A percentile compares a stretch with the other conserved stretches of the same genome.
Conservation (phyloP, 805 yeast genomes). For the Candida krabiensis region DNA sequence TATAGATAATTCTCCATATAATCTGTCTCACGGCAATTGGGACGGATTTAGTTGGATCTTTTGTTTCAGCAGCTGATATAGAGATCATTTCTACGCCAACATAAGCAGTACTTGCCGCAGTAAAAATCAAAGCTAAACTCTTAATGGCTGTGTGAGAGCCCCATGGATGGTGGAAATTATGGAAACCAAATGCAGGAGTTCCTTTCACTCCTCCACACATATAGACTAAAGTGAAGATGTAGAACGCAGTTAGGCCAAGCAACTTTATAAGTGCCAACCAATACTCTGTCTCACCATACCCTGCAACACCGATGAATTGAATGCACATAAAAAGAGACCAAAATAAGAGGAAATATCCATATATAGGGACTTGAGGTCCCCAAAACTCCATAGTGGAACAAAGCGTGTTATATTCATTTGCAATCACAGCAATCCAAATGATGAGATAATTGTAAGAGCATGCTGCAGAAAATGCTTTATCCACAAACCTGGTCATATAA, state of each 20-base stretch:
- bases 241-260: conserved; percentile 36
- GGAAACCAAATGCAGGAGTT: conserved; percentile 21
- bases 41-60: conserved; percentile 56
- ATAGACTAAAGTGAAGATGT: conserved; percentile 38
- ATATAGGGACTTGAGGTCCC: conserved; percentile 52
- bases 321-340: conserved; percentile 48
- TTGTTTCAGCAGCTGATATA: conserved; percentile 60
- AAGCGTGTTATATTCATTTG: conserved; percentile 51
- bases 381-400: conserved; percentile 49
- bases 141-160: conserved; percentile 14
- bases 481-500: conserved; percentile 48
- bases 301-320: conserved; percentile 49
- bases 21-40: conserved; percentile 60
- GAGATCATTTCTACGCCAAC: conserved; percentile 34
- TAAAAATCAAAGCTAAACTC: conserved; percentile 27
- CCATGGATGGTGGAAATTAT: conserved; percentile 14
- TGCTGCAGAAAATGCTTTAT: conserved; percentile 52
- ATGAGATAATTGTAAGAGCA: conserved; percentile 51
- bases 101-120: conserved; percentile 25
- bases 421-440: conserved; percentile 51
- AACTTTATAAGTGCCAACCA: conserved; percentile 51
- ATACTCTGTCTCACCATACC: conserved; percentile 57
- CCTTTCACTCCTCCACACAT: conserved; percentile 36
- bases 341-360: conserved; percentile 52
- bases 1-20: conserved; percentile 51